These are phyloP conservation scores for Stemphylium beticola DNA, from an alignment of 2,329 filamentous ascomycete species.

Conservation along the genomic window DNA sequence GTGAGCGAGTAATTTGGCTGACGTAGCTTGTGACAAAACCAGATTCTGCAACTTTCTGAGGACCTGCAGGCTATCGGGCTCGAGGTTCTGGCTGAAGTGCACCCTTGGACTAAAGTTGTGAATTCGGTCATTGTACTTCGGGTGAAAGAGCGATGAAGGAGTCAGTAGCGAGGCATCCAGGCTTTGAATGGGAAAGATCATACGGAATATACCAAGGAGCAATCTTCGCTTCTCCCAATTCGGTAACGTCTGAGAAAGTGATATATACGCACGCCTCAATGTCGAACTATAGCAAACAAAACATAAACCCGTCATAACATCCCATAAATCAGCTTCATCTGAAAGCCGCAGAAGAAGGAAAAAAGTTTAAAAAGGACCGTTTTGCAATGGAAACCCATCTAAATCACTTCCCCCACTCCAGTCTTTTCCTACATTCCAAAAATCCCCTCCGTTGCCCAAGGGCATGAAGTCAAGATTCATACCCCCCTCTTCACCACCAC, in stretches of 20 bases:
- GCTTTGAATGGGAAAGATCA: too few species aligned
- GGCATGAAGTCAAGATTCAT: conserved; percentile 43
- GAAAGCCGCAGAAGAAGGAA: too few species aligned
- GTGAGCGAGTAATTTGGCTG: too few species aligned
- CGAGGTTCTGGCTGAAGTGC: conserved; percentile 53
- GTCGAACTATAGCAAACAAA: too few species aligned
- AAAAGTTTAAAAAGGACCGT: neutral
- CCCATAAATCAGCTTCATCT: too few species aligned
- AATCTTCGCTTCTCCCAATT: too few species aligned
- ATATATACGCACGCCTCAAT: too few species aligned
- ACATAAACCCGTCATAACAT: too few species aligned
- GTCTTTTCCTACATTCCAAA: conserved; percentile 23
- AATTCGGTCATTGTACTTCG: conserved; percentile 56
- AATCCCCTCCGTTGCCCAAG: conserved; percentile 29
- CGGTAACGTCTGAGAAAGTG: too few species aligned
- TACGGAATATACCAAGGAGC: too few species aligned
- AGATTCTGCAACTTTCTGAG: conserved; percentile 50
- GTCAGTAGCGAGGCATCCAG: too few species aligned
- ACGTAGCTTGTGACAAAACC: neutral
- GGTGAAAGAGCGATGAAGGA: conserved; percentile 21
- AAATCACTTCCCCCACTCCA: conserved; percentile 35
- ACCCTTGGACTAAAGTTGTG: conserved; percentile 58
- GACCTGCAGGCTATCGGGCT: conserved; percentile 40
- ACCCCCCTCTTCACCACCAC: conserved; percentile 1
- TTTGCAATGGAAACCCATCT: conserved; percentile 32